Evolutionary conservation across 176 grass and related monocot species (phyloP).

Genomic region (Oryza glaberrima): DNA sequence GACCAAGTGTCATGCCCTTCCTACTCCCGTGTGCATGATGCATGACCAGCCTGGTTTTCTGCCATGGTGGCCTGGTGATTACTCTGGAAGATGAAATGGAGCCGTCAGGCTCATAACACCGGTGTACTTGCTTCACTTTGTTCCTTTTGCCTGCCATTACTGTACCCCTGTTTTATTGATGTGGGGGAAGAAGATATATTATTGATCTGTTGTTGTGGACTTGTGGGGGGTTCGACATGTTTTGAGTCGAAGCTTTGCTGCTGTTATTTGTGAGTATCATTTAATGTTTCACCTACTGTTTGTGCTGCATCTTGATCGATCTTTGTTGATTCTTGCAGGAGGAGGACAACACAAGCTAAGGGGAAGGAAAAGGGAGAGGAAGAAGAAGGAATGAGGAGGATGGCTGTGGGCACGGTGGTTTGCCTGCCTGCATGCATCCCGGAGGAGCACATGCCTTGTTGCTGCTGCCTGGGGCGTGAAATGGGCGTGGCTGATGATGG

Average conservation of each 20-base stretch:
- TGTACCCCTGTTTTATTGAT: constrained; percentile 23
- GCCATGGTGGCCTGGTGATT: background rate
- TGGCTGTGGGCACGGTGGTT: constrained; percentile 32
- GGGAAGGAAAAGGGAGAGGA: background rate
- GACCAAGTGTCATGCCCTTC: background rate
- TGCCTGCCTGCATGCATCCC: background rate
- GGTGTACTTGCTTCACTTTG: background rate
- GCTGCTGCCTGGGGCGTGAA: background rate
- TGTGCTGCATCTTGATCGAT: constrained; percentile 3
- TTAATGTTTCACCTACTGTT: constrained; percentile 25
- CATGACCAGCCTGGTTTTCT: constrained; percentile 21
- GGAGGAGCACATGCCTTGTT: constrained; percentile 32
- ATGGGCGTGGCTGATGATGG: constrained; percentile 11
- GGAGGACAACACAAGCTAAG: no score
- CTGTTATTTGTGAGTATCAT: background rate
- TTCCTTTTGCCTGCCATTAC: constrained; percentile 23
- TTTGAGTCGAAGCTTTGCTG: constrained; percentile 3
- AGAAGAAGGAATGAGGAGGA: background rate
- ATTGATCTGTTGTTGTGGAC: background rate
- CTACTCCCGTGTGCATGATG: constrained; percentile 12
- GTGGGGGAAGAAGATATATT: constrained; percentile 9
- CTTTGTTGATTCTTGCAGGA: background rate
- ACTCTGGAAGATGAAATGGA: constrained; percentile 30
- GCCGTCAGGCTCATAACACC: background rate
- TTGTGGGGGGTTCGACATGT: background rate